A percentile compares a stretch with the other conserved stretches of the same genome.
phyloP scores from a whole-genome alignment of 495 filamentous ascomycete genomes.

The Glonium stellatum region DNA sequence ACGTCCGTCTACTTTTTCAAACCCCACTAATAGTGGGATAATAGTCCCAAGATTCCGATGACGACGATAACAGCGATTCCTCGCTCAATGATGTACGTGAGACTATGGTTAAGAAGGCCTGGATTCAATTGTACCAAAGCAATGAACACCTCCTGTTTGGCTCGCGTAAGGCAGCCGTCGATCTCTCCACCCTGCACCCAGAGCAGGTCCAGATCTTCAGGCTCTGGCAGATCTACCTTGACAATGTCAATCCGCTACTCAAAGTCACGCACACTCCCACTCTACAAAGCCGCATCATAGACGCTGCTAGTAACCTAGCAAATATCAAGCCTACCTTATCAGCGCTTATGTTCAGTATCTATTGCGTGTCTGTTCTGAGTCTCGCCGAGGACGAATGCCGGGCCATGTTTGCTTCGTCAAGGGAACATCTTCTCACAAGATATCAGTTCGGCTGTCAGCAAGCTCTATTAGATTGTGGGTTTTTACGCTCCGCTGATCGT shows the following conservation, averaged over 20 bases:
- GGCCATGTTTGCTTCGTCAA: constrained; percentile 39
- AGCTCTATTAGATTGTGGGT: constrained; percentile 44
- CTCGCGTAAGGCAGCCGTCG: constrained; percentile 34
- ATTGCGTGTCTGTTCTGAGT: constrained; percentile 45
- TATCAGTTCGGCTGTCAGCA: constrained; percentile 52
- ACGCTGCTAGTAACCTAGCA: constrained; percentile 32
- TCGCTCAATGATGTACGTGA: constrained; percentile 37
- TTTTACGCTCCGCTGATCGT: constrained; percentile 43
- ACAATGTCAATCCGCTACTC: constrained; percentile 32
- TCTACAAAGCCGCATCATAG: constrained; percentile 35
- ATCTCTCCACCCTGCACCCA: constrained; percentile 46
- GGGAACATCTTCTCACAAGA: constrained; percentile 39
- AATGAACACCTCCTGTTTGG: constrained; percentile 48
- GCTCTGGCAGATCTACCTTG: constrained; percentile 32
- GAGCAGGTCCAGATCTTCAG: constrained; percentile 38
- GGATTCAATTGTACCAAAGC: constrained; percentile 38
- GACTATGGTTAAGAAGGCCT: constrained; percentile 38
- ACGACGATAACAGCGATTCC: constrained; percentile 30
- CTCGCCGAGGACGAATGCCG: constrained; percentile 40
- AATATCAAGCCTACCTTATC: constrained; percentile 33
- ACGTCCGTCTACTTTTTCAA: constrained; percentile 5
- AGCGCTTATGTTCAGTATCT: constrained; percentile 54
- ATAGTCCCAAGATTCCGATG: constrained; percentile 19
- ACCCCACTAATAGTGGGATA: constrained; percentile 19
- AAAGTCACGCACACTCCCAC: constrained; percentile 28